Percentiles rank a stretch among this genome's conserved stretches.
phyloP scores from a whole-genome alignment of 2,329 filamentous ascomycete genomes.

The Aspergillus aculeatus region DNA sequence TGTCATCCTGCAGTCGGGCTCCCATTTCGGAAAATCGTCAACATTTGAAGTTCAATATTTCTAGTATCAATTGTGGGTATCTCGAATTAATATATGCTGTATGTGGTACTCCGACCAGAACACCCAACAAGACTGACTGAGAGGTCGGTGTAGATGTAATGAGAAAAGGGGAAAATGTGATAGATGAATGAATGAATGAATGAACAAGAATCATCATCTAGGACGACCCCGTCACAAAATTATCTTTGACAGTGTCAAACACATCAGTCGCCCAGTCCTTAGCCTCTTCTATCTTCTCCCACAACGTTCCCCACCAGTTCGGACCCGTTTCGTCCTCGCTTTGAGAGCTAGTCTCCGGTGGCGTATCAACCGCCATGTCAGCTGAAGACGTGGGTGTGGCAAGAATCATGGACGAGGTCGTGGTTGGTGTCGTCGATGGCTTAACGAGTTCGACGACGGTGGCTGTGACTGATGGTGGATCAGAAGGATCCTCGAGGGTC shows the following conservation, averaged over 20 bases:
- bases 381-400: not conserved
- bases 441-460: not conserved
- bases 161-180: not conserved
- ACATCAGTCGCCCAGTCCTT: constrained; percentile 39
- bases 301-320: constrained; percentile 36
- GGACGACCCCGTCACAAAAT: constrained; percentile 17
- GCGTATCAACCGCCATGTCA: not conserved
- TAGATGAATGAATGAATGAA: not conserved
- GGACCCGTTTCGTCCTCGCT: constrained; percentile 21
- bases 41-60: not conserved
- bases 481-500: constrained; percentile 30
- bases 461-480: constrained; percentile 27
- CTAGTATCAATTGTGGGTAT: not conserved
- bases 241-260: constrained; percentile 31
- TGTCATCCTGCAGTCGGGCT: not conserved
- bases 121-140: too few species aligned
- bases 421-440: not conserved
- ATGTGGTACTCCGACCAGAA: not conserved
- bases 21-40: not conserved
- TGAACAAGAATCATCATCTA: not conserved
- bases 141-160: not conserved
- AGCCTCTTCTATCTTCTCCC: constrained; percentile 34
- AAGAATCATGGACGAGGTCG: too few species aligned
- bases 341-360: constrained; percentile 13
- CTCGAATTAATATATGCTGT: not conserved